Percentiles rank a stretch among this genome's conserved stretches.
These are phyloP conservation scores for Eutrema yunnanense DNA, from an alignment of 345 rosid genomes.

Conservation along the genomic window DNA sequence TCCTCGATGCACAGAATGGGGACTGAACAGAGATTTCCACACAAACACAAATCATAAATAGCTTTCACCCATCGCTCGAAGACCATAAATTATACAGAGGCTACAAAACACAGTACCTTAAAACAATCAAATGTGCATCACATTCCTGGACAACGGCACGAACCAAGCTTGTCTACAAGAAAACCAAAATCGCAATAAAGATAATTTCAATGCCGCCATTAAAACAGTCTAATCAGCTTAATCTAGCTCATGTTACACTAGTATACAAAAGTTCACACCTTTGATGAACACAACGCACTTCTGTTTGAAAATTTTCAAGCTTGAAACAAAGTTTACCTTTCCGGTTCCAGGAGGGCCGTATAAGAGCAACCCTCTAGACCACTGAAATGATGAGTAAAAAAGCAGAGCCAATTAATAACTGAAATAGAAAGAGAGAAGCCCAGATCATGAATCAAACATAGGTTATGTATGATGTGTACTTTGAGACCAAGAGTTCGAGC, in stretches of 20 bases:
- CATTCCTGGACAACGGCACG: slow-evolving; percentile 86
- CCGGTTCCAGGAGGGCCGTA: slow-evolving; percentile 97
- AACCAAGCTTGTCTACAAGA: slow-evolving; percentile 74
- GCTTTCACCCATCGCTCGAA: not conserved
- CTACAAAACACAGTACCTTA: slow-evolving; percentile 47
- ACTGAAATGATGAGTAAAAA: slow-evolving; percentile 37
- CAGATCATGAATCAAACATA: not conserved
- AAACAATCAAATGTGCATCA: slow-evolving; percentile 63
- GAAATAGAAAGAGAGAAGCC: not conserved
- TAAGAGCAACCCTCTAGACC: slow-evolving; percentile 82
- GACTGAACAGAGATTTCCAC: slow-evolving; percentile 38
- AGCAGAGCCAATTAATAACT: not conserved
- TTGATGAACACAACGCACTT: not conserved
- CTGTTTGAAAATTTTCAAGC: not conserved
- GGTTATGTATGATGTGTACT: slow-evolving; percentile 23
- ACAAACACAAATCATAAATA: slow-evolving; percentile 5
- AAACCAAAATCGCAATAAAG: not conserved
- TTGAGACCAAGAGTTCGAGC: slow-evolving; percentile 77
- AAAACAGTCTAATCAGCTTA: not conserved
- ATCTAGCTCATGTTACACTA: not conserved
- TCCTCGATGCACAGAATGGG: slow-evolving; percentile 70
- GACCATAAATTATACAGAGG: not conserved
- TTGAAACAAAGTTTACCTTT: slow-evolving; percentile 49
- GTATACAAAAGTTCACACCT: not conserved
- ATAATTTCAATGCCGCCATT: not conserved